Evolutionary conservation across 768 basidiomycete genomes (phyloP).

Genomic region (Amanita rubescens): DNA sequence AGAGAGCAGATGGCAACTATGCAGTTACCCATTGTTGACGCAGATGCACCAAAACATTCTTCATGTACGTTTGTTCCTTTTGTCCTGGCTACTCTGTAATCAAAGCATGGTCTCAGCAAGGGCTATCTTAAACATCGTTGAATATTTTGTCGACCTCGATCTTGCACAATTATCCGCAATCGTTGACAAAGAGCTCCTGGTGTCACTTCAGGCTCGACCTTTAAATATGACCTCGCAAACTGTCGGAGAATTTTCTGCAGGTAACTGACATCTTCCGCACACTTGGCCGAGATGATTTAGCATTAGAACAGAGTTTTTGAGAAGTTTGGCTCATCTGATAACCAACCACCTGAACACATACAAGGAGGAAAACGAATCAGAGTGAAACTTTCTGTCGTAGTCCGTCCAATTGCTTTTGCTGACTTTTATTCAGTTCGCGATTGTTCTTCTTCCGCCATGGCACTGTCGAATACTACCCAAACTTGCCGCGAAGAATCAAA

Average conservation of each 20-base stretch:
- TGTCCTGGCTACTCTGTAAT: not conserved
- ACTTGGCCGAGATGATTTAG: not conserved
- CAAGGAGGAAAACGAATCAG: conserved; percentile 25
- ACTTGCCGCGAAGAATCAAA: conserved; percentile 14
- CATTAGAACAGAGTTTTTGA: not conserved
- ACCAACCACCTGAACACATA: conserved; percentile 38
- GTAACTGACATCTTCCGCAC: conserved; percentile 17
- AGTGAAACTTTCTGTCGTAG: conserved; percentile 19
- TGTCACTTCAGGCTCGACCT: conserved; percentile 35
- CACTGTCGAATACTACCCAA: conserved; percentile 27
- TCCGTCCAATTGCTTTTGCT: not conserved
- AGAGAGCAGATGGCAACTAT: conserved; percentile 33
- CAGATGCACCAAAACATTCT: conserved; percentile 16
- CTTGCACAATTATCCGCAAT: conserved; percentile 52
- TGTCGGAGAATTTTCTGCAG: conserved; percentile 34
- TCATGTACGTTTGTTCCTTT: conserved; percentile 17
- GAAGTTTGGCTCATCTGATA: conserved; percentile 16
- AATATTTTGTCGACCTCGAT: conserved; percentile 66
- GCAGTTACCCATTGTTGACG: conserved; percentile 22
- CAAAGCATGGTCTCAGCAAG: conserved; percentile 26
- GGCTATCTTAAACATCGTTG: conserved; percentile 49
- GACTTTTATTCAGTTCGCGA: conserved; percentile 20
- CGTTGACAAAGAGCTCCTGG: conserved; percentile 42
- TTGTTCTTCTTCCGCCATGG: conserved; percentile 55
- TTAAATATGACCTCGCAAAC: conserved; percentile 21